Evolutionary conservation across 345 rosid genomes (phyloP).

Genomic region (Lepidium aucheri): DNA sequence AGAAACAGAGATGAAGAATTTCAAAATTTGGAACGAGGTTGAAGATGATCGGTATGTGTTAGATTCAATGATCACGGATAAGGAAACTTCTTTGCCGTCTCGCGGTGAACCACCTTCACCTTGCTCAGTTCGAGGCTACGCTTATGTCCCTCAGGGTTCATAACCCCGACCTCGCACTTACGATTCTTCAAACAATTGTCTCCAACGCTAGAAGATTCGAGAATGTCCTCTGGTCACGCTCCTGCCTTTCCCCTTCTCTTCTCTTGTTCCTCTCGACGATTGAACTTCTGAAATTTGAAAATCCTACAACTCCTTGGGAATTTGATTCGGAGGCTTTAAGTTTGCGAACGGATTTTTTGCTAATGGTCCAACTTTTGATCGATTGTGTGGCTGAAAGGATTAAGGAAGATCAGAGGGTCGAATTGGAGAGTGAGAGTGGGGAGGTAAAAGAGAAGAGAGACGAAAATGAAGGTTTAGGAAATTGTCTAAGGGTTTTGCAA

Average conservation of each 20-base stretch:
- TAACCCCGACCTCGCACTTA: slow-evolving; percentile 57
- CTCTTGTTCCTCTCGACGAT: slow-evolving; percentile 59
- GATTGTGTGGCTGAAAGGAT: slow-evolving; percentile 40
- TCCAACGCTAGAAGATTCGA: slow-evolving; percentile 67
- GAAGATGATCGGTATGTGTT: not conserved
- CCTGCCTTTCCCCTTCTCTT: slow-evolving; percentile 74
- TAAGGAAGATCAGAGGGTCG: slow-evolving; percentile 31
- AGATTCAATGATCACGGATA: slow-evolving; percentile 45
- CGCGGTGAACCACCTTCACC: slow-evolving; percentile 80
- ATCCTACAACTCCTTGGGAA: slow-evolving; percentile 62
- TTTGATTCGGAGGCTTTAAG: slow-evolving; percentile 58
- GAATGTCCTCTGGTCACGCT: slow-evolving; percentile 61
- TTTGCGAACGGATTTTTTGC: slow-evolving; percentile 66
- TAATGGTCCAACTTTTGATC: slow-evolving; percentile 54
- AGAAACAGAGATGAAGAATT: not conserved
- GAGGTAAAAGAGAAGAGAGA: slow-evolving; percentile 24
- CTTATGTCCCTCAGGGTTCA: slow-evolving; percentile 63
- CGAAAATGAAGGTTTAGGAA: slow-evolving; percentile 32
- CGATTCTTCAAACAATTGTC: slow-evolving; percentile 70
- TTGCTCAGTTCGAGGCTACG: slow-evolving; percentile 86
- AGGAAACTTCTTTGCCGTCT: slow-evolving; percentile 77
- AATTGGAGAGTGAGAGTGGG: slow-evolving; percentile 13
- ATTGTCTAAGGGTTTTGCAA: slow-evolving; percentile 43
- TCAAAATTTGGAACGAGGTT: not conserved
- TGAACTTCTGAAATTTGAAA: slow-evolving; percentile 52